phyloP scores from a whole-genome alignment of 495 filamentous ascomycete genomes.

The Aspergillus panamensis region DNA sequence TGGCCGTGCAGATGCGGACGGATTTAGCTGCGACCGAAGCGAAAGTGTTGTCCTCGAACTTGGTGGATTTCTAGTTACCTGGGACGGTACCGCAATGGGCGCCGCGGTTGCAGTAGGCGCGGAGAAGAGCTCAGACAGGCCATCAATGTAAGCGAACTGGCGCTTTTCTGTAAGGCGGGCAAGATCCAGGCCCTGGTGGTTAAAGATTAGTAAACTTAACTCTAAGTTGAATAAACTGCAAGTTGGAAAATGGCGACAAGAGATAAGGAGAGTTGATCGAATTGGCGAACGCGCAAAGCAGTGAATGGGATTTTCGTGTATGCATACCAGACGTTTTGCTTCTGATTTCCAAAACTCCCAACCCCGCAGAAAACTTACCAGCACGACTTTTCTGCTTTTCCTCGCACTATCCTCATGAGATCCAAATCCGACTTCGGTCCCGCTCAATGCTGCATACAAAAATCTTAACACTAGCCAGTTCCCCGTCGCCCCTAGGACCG shows the following conservation, averaged over 20 bases:
- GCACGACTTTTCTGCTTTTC: constrained; percentile 54
- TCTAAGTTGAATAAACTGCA: background rate
- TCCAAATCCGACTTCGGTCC: constrained; percentile 22
- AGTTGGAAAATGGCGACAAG: background rate
- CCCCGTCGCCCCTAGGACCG: constrained; percentile 64
- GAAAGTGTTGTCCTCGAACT: constrained; percentile 34
- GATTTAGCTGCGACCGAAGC: constrained; percentile 28
- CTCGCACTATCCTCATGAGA: constrained; percentile 23
- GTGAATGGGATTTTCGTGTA: background rate
- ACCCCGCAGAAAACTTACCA: constrained; percentile 78
- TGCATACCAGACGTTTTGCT: constrained; percentile 56
- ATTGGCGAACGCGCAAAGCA: background rate
- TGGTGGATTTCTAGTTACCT: constrained; percentile 16
- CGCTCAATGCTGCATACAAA: constrained; percentile 54
- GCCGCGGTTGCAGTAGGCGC: constrained; percentile 23
- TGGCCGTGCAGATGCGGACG: constrained; percentile 26
- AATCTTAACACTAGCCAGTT: constrained; percentile 72
- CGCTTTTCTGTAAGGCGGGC: constrained; percentile 52
- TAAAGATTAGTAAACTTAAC: background rate
- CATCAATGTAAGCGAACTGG: constrained; percentile 70
- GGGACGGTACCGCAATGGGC: background rate
- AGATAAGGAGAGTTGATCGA: background rate
- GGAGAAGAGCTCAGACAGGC: constrained; percentile 57
- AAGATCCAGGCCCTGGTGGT: constrained; percentile 62
- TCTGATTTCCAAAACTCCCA: constrained; percentile 69